Base-by-base conservation (phyloP, 1,284 basidiomycete species). In the Grifola frondosa region DNA sequence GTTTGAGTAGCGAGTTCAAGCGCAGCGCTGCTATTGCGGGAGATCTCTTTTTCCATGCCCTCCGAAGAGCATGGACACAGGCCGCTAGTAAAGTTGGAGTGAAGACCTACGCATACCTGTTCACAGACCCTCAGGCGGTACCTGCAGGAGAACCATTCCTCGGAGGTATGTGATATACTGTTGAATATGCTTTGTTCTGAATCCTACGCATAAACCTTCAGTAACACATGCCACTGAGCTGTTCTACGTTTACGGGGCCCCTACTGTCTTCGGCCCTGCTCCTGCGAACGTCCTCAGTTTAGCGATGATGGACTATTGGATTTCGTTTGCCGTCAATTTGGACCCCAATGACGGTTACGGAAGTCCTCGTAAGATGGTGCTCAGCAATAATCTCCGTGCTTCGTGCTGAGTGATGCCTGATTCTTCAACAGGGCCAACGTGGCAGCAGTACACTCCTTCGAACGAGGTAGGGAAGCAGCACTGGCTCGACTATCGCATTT, bases 301-400 rank as follows among this genome's bases (percentile, higher is more conserved):
- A 9, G 23, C 24, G 15, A 74, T 77, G 67, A 67, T 74, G 46
- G 70, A 77, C 40, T 77, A 77, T 41, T 78, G 75, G 74, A 60
- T 77, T 12, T 77, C 75, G 0, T 78, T 78, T 44, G 70, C 69
- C 1, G 69, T 66, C 5, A 71, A 66, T 28, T 55, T 75, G 26
- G 64, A 74, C 38, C 75, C 76, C 6, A 78, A 78, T 46, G 75
- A 78, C 45, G 69, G 68, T 5, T 60, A 59, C 19, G 75, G 75
- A 17, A 52, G 51, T 23, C 25, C 44, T 32, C 68, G 71, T 74
- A 39, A 26, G 57, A 19, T 8, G n/a, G 33, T n/a, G 33, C n/a
- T 20, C 33, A 9, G 17, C 20, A 21, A 6, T 35, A 35, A 6
- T 7, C 6, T 8, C 33, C n/a, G 17, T 20, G 17, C 9, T 19